Evolutionary conservation across 2,329 filamentous ascomycete species (phyloP).

Genomic region (Ceratocystis harringtonii): DNA sequence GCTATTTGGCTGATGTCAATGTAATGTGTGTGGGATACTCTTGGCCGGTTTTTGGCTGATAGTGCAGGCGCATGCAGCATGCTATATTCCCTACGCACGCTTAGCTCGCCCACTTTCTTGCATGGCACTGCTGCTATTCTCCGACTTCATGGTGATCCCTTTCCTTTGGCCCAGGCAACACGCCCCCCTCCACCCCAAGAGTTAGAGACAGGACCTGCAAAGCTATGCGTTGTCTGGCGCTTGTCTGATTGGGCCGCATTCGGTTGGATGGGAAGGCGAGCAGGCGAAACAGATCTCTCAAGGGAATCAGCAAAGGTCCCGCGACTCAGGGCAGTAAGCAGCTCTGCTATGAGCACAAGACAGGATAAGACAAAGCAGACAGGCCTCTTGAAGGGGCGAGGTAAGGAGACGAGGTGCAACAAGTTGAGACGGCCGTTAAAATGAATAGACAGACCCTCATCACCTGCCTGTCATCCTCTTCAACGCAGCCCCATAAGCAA

Average conservation of each 20-base stretch:
- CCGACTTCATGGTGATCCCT: neutral
- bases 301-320: neutral
- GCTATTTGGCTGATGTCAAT: neutral
- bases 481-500: too few species aligned
- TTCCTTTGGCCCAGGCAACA: neutral
- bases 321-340: neutral
- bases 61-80: neutral
- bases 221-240: too few species aligned
- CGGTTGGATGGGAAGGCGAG: neutral
- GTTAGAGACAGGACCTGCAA: too few species aligned
- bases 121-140: neutral
- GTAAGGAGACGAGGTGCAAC: too few species aligned
- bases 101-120: neutral
- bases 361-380: neutral
- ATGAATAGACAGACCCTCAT: too few species aligned
- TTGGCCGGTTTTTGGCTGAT: neutral
- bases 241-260: too few species aligned
- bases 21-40: neutral
- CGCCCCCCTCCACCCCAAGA: too few species aligned
- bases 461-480: too few species aligned
- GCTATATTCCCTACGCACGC: too few species aligned
- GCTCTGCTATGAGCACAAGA: neutral
- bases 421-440: too few species aligned
- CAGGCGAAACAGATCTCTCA: neutral
- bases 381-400: too few species aligned